Conservation (phyloP, 2,329 filamentous ascomycete genomes). For the Aspergillus ibericus region DNA sequence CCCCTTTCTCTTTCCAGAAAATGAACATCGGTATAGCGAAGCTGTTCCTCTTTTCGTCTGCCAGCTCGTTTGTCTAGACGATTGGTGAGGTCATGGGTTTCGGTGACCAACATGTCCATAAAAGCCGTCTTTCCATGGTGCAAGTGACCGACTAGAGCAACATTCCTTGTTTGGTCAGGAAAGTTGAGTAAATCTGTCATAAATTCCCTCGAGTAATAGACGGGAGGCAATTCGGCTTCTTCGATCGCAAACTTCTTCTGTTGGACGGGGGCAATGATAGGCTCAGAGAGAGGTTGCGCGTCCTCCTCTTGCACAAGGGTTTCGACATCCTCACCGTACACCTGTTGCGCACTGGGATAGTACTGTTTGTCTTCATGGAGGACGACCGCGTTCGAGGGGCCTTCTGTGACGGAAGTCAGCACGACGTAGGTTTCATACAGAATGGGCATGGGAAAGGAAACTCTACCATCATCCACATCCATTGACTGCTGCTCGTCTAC, state of each 20-base stretch:
- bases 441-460: not conserved
- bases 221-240: slow-evolving; percentile 84
- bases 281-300: slow-evolving; percentile 85
- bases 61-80: slow-evolving; percentile 78
- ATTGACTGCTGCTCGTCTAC: slow-evolving; percentile 79
- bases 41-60: slow-evolving; percentile 79
- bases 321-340: slow-evolving; percentile 93
- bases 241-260: slow-evolving; percentile 96
- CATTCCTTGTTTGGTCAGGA: slow-evolving; percentile 88
- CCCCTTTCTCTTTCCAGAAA: slow-evolving; percentile 85
- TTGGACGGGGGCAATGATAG: slow-evolving; percentile 89
- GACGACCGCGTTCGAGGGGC: slow-evolving; percentile 93
- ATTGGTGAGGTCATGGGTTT: slow-evolving; percentile 85
- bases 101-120: slow-evolving; percentile 95
- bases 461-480: slow-evolving; percentile 84
- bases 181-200: slow-evolving; percentile 97
- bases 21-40: slow-evolving; percentile 93
- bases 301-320: slow-evolving; percentile 96
- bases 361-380: slow-evolving; percentile 99
- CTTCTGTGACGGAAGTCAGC: slow-evolving; percentile 58
- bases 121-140: slow-evolving; percentile 98
- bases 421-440: not conserved
- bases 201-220: slow-evolving; percentile 84
- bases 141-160: slow-evolving; percentile 87
- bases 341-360: slow-evolving; percentile 95